Evolutionary conservation across 306 rosid species (phyloP).

Genomic region (Dryas drummondii): DNA sequence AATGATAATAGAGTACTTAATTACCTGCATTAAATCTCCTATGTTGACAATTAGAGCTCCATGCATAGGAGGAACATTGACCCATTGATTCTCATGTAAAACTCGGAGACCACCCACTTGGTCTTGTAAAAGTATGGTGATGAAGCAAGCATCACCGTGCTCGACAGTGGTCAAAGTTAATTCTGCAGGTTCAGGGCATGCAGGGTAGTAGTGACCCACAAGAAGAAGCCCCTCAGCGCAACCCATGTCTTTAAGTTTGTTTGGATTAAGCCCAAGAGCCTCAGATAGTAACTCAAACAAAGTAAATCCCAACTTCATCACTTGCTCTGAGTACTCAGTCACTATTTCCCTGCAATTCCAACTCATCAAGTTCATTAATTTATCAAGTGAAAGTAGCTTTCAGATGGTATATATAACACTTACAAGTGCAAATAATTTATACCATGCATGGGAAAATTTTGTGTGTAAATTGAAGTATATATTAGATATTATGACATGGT

Average conservation of each 20-base stretch:
- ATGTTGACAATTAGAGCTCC: constrained; percentile 30
- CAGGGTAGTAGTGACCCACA: constrained; percentile 31
- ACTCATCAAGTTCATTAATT: background rate
- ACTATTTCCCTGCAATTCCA: constrained; percentile 29
- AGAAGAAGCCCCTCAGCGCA: constrained; percentile 18
- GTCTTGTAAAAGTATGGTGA: constrained; percentile 38
- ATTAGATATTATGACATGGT: too few relatives aligned
- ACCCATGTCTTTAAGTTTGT: constrained; percentile 17
- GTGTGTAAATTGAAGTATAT: too few relatives aligned
- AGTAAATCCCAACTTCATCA: constrained; percentile 13
- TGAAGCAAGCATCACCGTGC: constrained; percentile 24
- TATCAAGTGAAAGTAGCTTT: background rate
- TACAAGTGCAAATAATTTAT: background rate
- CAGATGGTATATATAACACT: background rate
- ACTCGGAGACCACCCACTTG: constrained; percentile 39
- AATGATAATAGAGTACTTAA: too few relatives aligned
- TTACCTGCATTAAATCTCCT: constrained; percentile 38
- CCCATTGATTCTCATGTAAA: constrained; percentile 25
- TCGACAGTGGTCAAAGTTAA: constrained; percentile 15
- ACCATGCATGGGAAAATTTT: too few relatives aligned
- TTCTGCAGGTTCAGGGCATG: constrained; percentile 19
- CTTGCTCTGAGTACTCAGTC: constrained; percentile 17
- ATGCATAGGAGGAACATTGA: constrained; percentile 16
- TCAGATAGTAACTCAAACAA: too few relatives aligned
- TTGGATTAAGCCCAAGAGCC: constrained; percentile 26